Conservation (phyloP, 2,329 filamentous ascomycete species). For the Apiospora koreana region DNA sequence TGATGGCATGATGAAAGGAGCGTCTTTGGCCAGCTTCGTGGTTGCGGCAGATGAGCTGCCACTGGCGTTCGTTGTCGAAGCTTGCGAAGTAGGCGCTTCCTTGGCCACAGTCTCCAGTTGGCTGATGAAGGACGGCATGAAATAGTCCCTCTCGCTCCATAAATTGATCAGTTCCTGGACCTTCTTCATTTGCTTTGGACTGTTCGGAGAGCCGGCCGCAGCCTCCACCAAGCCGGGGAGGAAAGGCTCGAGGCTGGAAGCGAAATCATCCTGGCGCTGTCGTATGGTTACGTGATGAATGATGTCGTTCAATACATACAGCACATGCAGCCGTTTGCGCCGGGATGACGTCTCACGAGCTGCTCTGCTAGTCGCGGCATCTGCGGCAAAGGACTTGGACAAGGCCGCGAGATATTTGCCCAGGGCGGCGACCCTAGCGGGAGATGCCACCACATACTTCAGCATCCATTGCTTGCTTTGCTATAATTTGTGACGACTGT, state of each 20-base stretch:
- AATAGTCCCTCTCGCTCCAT: slow-evolving; percentile 71
- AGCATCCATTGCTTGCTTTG: slow-evolving; percentile 87
- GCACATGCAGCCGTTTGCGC: slow-evolving; percentile 71
- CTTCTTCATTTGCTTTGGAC: slow-evolving; percentile 67
- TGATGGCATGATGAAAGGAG: slow-evolving; percentile 71
- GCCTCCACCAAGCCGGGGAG: slow-evolving; percentile 63
- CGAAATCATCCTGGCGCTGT: slow-evolving; percentile 51
- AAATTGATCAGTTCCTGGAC: slow-evolving; percentile 64
- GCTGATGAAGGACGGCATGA: slow-evolving; percentile 52
- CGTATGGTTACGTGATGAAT: slow-evolving; percentile 67
- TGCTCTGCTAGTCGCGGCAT: slow-evolving; percentile 33
- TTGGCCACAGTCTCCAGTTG: slow-evolving; percentile 62
- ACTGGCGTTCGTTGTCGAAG: slow-evolving; percentile 20
- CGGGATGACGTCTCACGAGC: slow-evolving; percentile 56
- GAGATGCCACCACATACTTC: slow-evolving; percentile 68
- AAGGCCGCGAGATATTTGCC: slow-evolving; percentile 76
- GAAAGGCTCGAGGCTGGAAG: slow-evolving; percentile 56
- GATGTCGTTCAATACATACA: slow-evolving; percentile 79
- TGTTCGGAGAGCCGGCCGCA: slow-evolving; percentile 58
- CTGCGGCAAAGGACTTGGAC: slow-evolving; percentile 55
- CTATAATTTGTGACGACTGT: slow-evolving; percentile 51
- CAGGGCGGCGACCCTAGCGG: slow-evolving; percentile 64
- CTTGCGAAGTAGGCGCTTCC: slow-evolving; percentile 33
- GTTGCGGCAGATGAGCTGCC: slow-evolving; percentile 25
- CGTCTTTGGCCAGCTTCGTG: slow-evolving; percentile 51